These are phyloP conservation scores for Kickxella alabastrina DNA, from an alignment of 192 early-diverging fungal genomes.

Conservation along the genomic window DNA sequence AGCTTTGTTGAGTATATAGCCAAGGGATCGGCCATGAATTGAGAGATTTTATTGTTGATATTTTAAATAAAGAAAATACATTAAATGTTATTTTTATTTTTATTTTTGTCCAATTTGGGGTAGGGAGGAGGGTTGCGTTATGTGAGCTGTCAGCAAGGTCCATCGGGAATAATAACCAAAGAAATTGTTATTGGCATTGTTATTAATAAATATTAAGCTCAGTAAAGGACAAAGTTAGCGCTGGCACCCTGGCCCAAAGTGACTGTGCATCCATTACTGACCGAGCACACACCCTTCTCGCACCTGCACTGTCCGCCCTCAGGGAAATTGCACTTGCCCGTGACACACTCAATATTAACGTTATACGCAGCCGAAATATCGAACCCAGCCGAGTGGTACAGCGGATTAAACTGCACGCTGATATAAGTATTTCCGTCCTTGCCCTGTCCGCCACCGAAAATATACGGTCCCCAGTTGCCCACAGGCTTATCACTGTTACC, in stretches of 20 bases:
- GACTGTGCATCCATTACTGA: constrained; percentile 48
- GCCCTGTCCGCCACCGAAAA: constrained; percentile 46
- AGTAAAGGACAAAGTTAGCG: constrained; percentile 35
- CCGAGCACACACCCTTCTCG: constrained; percentile 38
- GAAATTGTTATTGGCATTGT: no score
- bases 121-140: no score
- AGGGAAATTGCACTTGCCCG: constrained; percentile 44
- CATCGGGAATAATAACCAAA: no score
- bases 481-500: constrained; percentile 23
- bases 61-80: no score
- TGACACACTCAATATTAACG: constrained; percentile 28
- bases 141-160: no score
- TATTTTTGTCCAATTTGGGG: no score
- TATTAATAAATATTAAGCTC: no score
- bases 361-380: constrained; percentile 21
- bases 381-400: constrained; percentile 33
- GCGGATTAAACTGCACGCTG: constrained; percentile 48
- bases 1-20: constrained; percentile 25
- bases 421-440: constrained; percentile 48
- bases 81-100: no score
- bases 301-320: constrained; percentile 46
- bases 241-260: constrained; percentile 15
- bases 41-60: neutral
- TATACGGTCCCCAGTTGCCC: constrained; percentile 48
- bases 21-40: neutral